phyloP scores from a whole-genome alignment of 2,329 filamentous ascomycete species.

The Acrocalymma vagum region DNA sequence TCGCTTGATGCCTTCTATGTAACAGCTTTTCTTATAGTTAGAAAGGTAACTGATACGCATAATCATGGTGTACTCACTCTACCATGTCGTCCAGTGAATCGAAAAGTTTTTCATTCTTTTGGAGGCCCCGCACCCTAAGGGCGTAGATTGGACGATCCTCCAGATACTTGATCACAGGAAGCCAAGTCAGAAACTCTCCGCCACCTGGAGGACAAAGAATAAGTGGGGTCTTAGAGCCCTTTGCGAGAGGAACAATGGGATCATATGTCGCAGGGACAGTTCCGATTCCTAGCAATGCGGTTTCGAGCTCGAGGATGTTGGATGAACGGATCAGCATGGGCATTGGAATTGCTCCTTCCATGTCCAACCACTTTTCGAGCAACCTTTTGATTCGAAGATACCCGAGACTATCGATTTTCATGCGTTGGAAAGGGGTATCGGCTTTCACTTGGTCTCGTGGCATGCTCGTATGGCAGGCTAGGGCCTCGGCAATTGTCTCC shows the following conservation, averaged over 20 bases:
- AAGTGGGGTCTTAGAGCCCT: constrained; percentile 9
- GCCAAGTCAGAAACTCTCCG: constrained; percentile 50
- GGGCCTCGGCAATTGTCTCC: constrained; percentile 1
- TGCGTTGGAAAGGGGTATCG: constrained; percentile 3
- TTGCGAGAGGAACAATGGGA: constrained; percentile 10
- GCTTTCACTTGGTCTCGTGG: background rate
- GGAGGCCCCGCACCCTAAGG: constrained; percentile 54
- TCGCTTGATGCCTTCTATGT: constrained; percentile 50
- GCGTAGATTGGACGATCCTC: constrained; percentile 57
- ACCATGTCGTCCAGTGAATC: constrained; percentile 50
- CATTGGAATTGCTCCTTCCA: constrained; percentile 9
- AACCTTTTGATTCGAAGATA: constrained; percentile 16
- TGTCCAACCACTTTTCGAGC: constrained; percentile 8
- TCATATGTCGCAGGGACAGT: constrained; percentile 12
- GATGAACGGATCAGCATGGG: constrained; percentile 8
- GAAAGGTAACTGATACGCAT: too few relatives aligned
- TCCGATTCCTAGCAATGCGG: constrained; percentile 6
- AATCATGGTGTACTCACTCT: too few relatives aligned
- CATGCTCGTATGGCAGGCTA: constrained; percentile 9
- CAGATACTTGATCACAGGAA: constrained; percentile 49
- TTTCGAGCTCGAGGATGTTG: constrained; percentile 7
- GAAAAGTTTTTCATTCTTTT: constrained; percentile 48
- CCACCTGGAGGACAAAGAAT: constrained; percentile 42
- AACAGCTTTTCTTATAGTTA: too few relatives aligned
- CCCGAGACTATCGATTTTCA: constrained; percentile 12